Base-by-base conservation (phyloP, 371 early-diverging fungal species). In the Vairimorpha necatrix region DNA sequence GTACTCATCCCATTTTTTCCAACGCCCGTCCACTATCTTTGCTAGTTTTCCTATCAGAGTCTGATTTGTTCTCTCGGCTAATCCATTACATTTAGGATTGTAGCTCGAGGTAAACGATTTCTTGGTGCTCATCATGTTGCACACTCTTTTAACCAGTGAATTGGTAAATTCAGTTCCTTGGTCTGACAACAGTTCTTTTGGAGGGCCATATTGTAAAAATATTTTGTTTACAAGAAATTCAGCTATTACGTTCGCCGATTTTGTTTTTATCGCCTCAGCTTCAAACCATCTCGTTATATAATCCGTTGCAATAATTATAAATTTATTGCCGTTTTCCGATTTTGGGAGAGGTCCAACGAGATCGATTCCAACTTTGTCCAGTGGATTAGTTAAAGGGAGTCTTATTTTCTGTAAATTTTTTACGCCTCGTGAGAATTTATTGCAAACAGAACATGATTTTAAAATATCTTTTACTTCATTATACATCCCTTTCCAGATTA, bases 281-380 rank as follows among this genome's bases (percentile, higher is more conserved):
- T 85, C 58, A 0, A 82, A 73, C 86, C 86, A 87, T 42, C 79
- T 75, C 0, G 85, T 85, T 0, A 75, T 65, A 48, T 82, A 69
- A 53, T 88, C 88, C 36, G 85, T 80, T 2, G 85, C 87, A 0
- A 82, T 77, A 0, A 87, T 33, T 6, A 88, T 84, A 77, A 79
- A 86, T 2, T 46, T 72, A 69, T 87, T 86, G 0, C 80, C 80
- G 0, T 56, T 6, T 11, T 65, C 24, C 0, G 82, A 79, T 6
- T 47, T 33, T 0, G 79, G 80, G 13, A 84, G 66, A 0, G 67
- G 80, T 16, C 85, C 85, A 39, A 87, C 74, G 36, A 83, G 81
- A 30, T 87, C 85, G 0, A 86, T 47, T 0, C 78, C 82, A 82
- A 6, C 74, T 22, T 3, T 81, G 48, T 70, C 86, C 86, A 0